A percentile compares a stretch with the other conserved stretches of the same genome.
phyloP scores from a whole-genome alignment of 2,329 filamentous ascomycete species.

The Trichoderma gracile region DNA sequence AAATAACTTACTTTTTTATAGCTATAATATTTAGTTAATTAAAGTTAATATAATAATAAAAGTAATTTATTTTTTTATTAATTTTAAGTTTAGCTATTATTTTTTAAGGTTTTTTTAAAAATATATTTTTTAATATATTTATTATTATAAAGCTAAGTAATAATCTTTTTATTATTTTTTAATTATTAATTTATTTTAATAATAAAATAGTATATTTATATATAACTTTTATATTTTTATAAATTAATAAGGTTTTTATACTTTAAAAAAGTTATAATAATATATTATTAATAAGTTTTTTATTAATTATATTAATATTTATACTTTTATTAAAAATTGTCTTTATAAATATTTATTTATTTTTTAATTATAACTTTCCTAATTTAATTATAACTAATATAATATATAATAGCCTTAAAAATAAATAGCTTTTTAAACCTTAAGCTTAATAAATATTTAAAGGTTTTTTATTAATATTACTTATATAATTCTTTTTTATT shows the following conservation, averaged over 20 bases:
- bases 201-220: not conserved
- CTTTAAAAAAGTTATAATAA: not conserved
- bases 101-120: conserved; percentile 14
- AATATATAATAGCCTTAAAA: too few relatives aligned
- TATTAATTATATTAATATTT: not conserved
- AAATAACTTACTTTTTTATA: not conserved
- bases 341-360: not conserved
- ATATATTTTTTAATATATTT: conserved; percentile 16
- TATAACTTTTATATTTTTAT: not conserved
- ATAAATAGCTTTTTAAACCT: too few relatives aligned
- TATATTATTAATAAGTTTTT: not conserved
- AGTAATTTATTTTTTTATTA: conserved; percentile 20
- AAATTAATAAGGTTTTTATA: not conserved
- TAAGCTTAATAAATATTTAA: too few relatives aligned
- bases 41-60: not conserved
- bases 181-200: conserved; percentile 23
- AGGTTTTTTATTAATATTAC: too few relatives aligned
- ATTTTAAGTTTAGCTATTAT: conserved; percentile 9
- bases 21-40: conserved; percentile 1
- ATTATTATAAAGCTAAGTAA: conserved; percentile 15
- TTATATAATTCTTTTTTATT: too few relatives aligned
- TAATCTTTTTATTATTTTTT: conserved; percentile 7
- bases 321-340: not conserved
- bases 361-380: not conserved
- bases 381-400: too few relatives aligned